Evolutionary conservation across 2,329 filamentous ascomycete genomes (phyloP).

Genomic region (Aschersonia sp.): DNA sequence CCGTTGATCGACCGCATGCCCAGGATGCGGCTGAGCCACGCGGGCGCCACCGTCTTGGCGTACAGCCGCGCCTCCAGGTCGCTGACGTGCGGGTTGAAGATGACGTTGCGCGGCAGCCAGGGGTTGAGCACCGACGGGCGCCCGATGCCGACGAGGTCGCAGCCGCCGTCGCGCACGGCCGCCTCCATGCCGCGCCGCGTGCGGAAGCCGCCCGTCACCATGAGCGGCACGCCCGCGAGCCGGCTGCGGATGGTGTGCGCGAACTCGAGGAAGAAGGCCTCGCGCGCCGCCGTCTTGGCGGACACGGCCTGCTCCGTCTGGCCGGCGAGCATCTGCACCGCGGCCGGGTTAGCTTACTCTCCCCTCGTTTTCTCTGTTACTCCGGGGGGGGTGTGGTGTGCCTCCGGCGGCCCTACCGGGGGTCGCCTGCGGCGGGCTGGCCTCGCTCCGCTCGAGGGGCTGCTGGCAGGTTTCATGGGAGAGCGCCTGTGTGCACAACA

Average conservation of each 20-base stretch:
- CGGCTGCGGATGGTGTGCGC: slow-evolving; percentile 32
- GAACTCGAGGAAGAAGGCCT: slow-evolving; percentile 58
- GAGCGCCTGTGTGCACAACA: too few relatives aligned
- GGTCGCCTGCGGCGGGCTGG: too few relatives aligned
- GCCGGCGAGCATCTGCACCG: slow-evolving; percentile 2
- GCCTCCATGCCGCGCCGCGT: slow-evolving; percentile 26
- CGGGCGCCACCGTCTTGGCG: slow-evolving; percentile 9
- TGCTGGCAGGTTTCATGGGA: too few relatives aligned
- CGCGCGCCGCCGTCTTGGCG: slow-evolving; percentile 32
- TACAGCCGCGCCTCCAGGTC: slow-evolving; percentile 19
- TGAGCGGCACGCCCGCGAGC: slow-evolving; percentile 29
- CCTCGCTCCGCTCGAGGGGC: too few relatives aligned
- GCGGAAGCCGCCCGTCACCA: slow-evolving; percentile 51
- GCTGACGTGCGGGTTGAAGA: slow-evolving; percentile 18
- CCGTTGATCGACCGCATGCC: slow-evolving; percentile 6
- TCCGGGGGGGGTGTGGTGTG: too few relatives aligned
- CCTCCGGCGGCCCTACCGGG: too few relatives aligned
- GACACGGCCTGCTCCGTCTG: neutral
- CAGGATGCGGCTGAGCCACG: slow-evolving; percentile 11
- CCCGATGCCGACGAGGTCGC: slow-evolving; percentile 26
- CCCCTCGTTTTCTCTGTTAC: too few relatives aligned
- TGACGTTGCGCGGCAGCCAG: slow-evolving; percentile 16
- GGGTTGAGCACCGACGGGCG: slow-evolving; percentile 24
- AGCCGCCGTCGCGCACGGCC: slow-evolving; percentile 20
- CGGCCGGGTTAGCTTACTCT: neutral